Evolutionary conservation across 371 early-diverging fungal genomes (phyloP).

Genomic region (Funneliformis caledonium): DNA sequence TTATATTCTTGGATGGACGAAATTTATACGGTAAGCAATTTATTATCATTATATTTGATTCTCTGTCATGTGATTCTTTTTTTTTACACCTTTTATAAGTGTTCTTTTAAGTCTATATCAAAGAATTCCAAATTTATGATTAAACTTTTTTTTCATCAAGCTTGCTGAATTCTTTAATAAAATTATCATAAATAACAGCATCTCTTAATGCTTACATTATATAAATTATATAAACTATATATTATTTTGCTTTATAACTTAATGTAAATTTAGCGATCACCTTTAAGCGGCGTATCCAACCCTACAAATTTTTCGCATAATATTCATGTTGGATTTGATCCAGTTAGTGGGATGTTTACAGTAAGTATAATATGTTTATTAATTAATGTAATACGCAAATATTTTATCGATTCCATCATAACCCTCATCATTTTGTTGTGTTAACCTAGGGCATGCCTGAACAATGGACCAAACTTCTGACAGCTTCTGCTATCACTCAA

Average conservation of each 20-base stretch:
- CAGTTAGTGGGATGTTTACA: slow-evolving; percentile 89
- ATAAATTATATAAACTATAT: neutral
- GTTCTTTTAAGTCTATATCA: neutral
- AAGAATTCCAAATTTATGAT: neutral
- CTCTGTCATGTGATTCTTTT: neutral
- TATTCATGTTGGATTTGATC: slow-evolving; percentile 97
- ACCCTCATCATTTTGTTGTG: neutral
- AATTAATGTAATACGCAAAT: neutral
- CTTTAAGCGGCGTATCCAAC: slow-evolving; percentile 85
- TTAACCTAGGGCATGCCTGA: slow-evolving; percentile 82
- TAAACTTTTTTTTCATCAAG: neutral
- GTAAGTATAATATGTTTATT: slow-evolving; percentile 53
- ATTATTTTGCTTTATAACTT: neutral
- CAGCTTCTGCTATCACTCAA: slow-evolving; percentile 89
- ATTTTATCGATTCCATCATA: neutral
- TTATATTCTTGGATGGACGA: slow-evolving; percentile 97
- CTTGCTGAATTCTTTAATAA: neutral
- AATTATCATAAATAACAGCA: neutral
- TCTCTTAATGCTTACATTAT: neutral
- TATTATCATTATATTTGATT: neutral
- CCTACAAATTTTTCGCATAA: slow-evolving; percentile 96
- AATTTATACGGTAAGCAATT: slow-evolving; percentile 72
- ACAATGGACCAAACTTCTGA: slow-evolving; percentile 89
- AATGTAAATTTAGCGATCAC: slow-evolving; percentile 64
- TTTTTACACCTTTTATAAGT: neutral